phyloP scores from a whole-genome alignment of 805 yeast genomes.

The Clavispora carvajalis region DNA sequence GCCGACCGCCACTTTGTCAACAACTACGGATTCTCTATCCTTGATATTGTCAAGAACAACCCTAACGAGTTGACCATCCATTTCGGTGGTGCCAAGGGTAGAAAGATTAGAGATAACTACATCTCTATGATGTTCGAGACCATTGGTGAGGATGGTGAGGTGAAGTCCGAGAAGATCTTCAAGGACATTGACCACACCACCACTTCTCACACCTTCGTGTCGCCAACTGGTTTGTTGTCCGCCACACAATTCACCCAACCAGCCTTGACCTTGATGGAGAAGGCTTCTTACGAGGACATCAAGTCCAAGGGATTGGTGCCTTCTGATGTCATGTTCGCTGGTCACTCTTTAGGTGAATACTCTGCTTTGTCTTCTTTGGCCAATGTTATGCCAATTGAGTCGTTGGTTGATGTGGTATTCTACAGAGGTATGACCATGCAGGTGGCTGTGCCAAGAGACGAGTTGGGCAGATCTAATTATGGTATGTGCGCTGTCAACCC shows the following conservation, averaged over 20 bases:
- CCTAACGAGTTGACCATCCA: conserved; percentile 94
- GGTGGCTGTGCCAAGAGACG: conserved; percentile 98
- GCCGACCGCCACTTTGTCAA: conserved; percentile 90
- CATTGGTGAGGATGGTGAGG: conserved; percentile 73
- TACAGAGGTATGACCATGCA: conserved; percentile 99
- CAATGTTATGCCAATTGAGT: conserved; percentile 97
- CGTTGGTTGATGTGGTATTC: conserved; percentile 94
- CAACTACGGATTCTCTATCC: conserved; percentile 95
- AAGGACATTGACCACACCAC: conserved; percentile 81
- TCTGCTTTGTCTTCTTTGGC: conserved; percentile 96
- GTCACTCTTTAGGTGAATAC: conserved; percentile 98
- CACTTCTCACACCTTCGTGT: conserved; percentile 79
- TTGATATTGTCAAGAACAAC: conserved; percentile 91
- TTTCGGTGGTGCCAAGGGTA: conserved; percentile 97
- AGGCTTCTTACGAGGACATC: conserved; percentile 97
- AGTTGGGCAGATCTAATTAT: conserved; percentile 90
- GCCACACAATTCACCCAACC: conserved; percentile 99
- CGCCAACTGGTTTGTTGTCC: conserved; percentile 91
- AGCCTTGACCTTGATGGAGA: conserved; percentile 98
- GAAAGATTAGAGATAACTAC: conserved; percentile 89
- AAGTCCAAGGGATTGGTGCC: conserved; percentile 94
- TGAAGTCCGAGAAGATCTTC: conserved; percentile 91
- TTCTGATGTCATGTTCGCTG: conserved; percentile 90
- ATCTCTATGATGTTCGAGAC: conserved; percentile 97
- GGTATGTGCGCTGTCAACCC: conserved; percentile 99